Conservation (phyloP, 192 early-diverging fungal genomes). For the Spizellomyces sp. region DNA sequence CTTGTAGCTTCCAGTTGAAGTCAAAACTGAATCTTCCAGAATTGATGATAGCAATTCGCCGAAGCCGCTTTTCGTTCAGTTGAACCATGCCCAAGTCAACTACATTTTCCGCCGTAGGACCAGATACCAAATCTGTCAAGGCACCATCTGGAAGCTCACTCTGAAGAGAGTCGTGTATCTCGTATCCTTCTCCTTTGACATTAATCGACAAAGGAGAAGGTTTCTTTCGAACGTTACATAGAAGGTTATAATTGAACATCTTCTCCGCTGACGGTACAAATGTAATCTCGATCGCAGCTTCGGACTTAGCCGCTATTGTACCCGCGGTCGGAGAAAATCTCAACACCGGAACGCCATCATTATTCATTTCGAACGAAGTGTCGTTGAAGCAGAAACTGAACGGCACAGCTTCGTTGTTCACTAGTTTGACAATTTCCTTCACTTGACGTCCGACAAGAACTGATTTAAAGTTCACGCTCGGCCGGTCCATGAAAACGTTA, state of each 20-base stretch:
- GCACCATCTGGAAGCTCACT: conserved; percentile 54
- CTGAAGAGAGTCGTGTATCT: conserved; percentile 56
- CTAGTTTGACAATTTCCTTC: conserved; percentile 54
- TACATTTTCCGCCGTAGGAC: conserved; percentile 37
- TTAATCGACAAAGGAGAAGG: conserved; percentile 60
- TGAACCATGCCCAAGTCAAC: conserved; percentile 63
- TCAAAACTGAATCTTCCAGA: conserved; percentile 64
- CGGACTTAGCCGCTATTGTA: conserved; percentile 44
- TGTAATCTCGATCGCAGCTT: conserved; percentile 54
- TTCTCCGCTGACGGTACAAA: conserved; percentile 60
- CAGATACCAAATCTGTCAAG: conserved; percentile 38
- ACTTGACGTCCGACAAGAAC: conserved; percentile 57
- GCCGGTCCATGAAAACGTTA: conserved; percentile 55
- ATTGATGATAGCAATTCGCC: conserved; percentile 53
- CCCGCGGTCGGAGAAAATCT: conserved; percentile 49
- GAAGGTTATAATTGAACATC: conserved; percentile 59
- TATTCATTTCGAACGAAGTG: conserved; percentile 46
- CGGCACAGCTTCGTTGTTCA: conserved; percentile 56
- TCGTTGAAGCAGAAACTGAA: conserved; percentile 60
- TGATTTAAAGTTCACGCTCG: conserved; percentile 61
- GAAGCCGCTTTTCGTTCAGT: conserved; percentile 56
- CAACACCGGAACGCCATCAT: conserved; percentile 44
- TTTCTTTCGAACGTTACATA: conserved; percentile 60
- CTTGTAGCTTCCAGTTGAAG: conserved; percentile 51
- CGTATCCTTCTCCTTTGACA: conserved; percentile 65